A percentile compares a stretch with the other conserved stretches of the same genome.
Evolutionary conservation across 768 basidiomycete genomes (phyloP).

Genomic region (Trametes cubensis): DNA sequence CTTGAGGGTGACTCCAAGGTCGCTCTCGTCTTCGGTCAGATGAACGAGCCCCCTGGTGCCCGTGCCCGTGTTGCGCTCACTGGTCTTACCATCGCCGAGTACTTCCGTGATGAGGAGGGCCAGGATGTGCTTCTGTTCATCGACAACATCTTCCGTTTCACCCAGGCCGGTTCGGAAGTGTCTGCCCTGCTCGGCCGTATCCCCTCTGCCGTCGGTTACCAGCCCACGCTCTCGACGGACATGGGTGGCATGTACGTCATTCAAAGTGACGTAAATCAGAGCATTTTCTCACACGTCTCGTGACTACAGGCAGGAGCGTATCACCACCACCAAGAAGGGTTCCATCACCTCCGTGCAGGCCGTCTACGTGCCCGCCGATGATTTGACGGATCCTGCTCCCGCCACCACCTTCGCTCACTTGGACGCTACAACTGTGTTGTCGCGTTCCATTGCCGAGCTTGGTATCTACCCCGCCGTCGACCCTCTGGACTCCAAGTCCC

Average conservation of each 20-base stretch:
- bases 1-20: conserved; percentile 99
- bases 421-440: conserved; percentile 99
- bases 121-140: conserved; percentile 99
- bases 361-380: conserved; percentile 99
- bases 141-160: conserved; percentile 99
- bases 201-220: conserved; percentile 99
- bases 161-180: conserved; percentile 99
- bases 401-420: conserved; percentile 99
- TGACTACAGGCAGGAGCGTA: conserved; percentile 89
- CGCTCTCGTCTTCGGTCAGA: conserved; percentile 99
- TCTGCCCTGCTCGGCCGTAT: conserved; percentile 99
- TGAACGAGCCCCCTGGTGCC: conserved; percentile 99
- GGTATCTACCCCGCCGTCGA: conserved; percentile 99
- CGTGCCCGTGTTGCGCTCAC: conserved; percentile 99
- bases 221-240: conserved; percentile 99
- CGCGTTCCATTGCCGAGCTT: conserved; percentile 97
- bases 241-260: conserved; percentile 96
- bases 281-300: conserved; percentile 13
- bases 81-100: conserved; percentile 98
- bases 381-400: conserved; percentile 99
- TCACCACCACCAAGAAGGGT: conserved; percentile 99
- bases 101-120: conserved; percentile 99
- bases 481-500: conserved; percentile 98
- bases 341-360: conserved; percentile 99
- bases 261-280: not conserved